Conservation (phyloP, 2,329 filamentous ascomycete genomes). For the Colletotrichum sidae region DNA sequence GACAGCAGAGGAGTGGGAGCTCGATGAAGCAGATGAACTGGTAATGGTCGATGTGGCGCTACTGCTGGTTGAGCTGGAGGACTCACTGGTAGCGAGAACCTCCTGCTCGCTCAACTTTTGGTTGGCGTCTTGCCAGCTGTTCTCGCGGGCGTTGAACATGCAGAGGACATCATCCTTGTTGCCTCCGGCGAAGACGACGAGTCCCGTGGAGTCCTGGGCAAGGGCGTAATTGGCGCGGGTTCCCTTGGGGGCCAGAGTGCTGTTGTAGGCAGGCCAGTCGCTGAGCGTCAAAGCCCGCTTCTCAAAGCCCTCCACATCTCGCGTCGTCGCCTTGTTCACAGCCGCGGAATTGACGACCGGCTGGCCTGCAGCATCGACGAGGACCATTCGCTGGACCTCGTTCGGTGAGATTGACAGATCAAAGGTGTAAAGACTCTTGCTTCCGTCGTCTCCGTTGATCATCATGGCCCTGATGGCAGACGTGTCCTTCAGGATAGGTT, state of each 20-base stretch:
- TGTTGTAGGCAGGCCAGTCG: slow-evolving; percentile 85
- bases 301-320: slow-evolving; percentile 5
- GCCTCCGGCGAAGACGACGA: slow-evolving; percentile 70
- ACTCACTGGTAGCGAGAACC: slow-evolving; percentile 45
- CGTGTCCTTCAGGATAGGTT: slow-evolving; percentile 69
- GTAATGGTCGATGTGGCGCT: slow-evolving; percentile 46
- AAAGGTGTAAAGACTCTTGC: slow-evolving; percentile 83
- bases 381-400: slow-evolving; percentile 74
- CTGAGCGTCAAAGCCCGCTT: slow-evolving; percentile 65
- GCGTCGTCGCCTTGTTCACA: slow-evolving; percentile 42
- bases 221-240: slow-evolving; percentile 78
- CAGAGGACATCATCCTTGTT: slow-evolving; percentile 73
- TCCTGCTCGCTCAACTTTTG: slow-evolving; percentile 67
- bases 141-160: slow-evolving; percentile 81
- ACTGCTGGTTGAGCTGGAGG: slow-evolving; percentile 45
- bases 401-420: slow-evolving; percentile 82
- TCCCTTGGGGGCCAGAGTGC: slow-evolving; percentile 73
- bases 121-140: slow-evolving; percentile 82
- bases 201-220: slow-evolving; percentile 72
- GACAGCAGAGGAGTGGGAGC: slow-evolving; percentile 33
- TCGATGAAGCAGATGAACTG: slow-evolving; percentile 41
- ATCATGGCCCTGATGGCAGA: slow-evolving; percentile 70
- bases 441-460: slow-evolving; percentile 78
- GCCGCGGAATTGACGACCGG: slow-evolving; percentile 60
- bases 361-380: slow-evolving; percentile 71